These are phyloP conservation scores for Hypoxylon trugodes DNA, from an alignment of 495 filamentous ascomycete genomes.

Conservation along the genomic window DNA sequence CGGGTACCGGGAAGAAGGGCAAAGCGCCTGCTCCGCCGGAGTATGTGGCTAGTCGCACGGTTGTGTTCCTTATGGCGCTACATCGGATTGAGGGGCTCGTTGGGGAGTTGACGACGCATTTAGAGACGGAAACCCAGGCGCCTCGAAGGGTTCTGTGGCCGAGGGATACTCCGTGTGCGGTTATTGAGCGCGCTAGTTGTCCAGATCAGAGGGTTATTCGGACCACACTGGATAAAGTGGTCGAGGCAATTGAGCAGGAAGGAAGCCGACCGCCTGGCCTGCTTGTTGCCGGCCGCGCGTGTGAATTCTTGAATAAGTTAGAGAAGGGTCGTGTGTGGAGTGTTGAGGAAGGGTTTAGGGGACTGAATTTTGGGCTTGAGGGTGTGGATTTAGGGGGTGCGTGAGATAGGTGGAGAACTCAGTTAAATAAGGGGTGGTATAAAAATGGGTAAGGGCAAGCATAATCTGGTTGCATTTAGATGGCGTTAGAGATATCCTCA, in stretches of 20 bases:
- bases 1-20: conserved; percentile 94
- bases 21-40: conserved; percentile 79
- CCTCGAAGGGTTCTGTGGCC: conserved; percentile 53
- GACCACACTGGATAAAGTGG: conserved; percentile 81
- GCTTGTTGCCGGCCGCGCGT: conserved; percentile 86
- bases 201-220: conserved; percentile 93
- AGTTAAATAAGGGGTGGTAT: neutral
- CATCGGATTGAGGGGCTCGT: conserved; percentile 82
- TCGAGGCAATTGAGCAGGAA: conserved; percentile 84
- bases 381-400: conserved; percentile 32
- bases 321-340: conserved; percentile 71
- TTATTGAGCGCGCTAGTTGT: conserved; percentile 93
- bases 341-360: conserved; percentile 89
- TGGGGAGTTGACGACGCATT: conserved; percentile 62
- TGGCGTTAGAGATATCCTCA: conserved; percentile 14
- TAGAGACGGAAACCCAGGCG: conserved; percentile 46
- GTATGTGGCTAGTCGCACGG: conserved; percentile 78
- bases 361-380: conserved; percentile 58
- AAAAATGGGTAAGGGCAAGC: neutral
- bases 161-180: conserved; percentile 80
- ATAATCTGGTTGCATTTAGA: neutral
- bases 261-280: conserved; percentile 90
- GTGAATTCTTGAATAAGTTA: conserved; percentile 72
- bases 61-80: conserved; percentile 95
- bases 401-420: neutral